phyloP scores from a whole-genome alignment of 2,329 filamentous ascomycete genomes.

The Beauveria caledonica region DNA sequence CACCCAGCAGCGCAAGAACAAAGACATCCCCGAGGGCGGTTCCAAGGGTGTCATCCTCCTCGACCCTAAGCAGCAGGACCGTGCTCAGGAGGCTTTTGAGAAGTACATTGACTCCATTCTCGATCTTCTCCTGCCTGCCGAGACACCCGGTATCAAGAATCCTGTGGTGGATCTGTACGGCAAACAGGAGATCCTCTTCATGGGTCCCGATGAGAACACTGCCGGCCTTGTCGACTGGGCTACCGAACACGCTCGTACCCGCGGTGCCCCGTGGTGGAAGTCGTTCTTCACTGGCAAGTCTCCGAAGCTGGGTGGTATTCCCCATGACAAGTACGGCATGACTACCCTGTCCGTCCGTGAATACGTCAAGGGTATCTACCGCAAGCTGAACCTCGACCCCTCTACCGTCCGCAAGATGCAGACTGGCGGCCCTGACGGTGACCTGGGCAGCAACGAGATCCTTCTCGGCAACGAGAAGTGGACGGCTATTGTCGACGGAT shows the following conservation, averaged over 20 bases:
- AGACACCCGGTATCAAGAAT: slow-evolving; percentile 96
- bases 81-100: slow-evolving; percentile 85
- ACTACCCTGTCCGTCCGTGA: slow-evolving; percentile 93
- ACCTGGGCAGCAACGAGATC: slow-evolving; percentile 96
- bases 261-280: slow-evolving; percentile 98
- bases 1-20: slow-evolving; percentile 99
- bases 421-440: slow-evolving; percentile 93
- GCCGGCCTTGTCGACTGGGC: slow-evolving; percentile 97
- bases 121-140: slow-evolving; percentile 81
- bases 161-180: slow-evolving; percentile 93
- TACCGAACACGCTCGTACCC: slow-evolving; percentile 81
- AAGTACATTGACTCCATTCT: slow-evolving; percentile 99
- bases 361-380: slow-evolving; percentile 93
- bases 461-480: slow-evolving; percentile 94
- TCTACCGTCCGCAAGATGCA: slow-evolving; percentile 85
- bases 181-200: slow-evolving; percentile 94
- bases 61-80: slow-evolving; percentile 89
- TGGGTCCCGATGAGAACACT: slow-evolving; percentile 98
- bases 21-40: slow-evolving; percentile 96
- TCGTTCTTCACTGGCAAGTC: slow-evolving; percentile 99
- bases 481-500: slow-evolving; percentile 89
- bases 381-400: slow-evolving; percentile 86
- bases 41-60: slow-evolving; percentile 97
- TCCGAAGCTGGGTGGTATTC: slow-evolving; percentile 89
- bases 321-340: slow-evolving; percentile 95